Base-by-base conservation (phyloP, 2,329 filamentous ascomycete species). In the Fusarium sp. region DNA sequence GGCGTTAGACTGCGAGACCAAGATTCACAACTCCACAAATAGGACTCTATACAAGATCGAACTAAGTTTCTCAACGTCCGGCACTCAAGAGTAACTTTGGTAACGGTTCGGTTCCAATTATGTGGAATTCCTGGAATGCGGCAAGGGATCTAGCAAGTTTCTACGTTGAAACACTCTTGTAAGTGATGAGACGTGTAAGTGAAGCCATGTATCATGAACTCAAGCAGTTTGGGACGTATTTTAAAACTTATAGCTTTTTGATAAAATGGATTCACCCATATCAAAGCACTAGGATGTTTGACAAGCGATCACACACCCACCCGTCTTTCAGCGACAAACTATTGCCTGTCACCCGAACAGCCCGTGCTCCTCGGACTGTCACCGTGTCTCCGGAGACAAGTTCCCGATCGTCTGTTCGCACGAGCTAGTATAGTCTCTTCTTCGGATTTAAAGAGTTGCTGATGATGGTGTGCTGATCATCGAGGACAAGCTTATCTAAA, bases 81-180 rank as follows among this genome's bases (percentile, higher is more conserved):
- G 35, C 3, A 50, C n/a, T 47, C 7, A 7, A 38, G 10, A 61
- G 41, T 32, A 36, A 56, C 41, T 47, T 51, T 56, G 5, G 13
- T 1, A 61, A 61, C 57, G 45, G 51, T 6, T 29, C 19, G 36
- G 26, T 49, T 31, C 57, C 50, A 39, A 39, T 26, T 29, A 7
- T 26, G 10, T 15, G 40, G 53, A 35, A 19, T 45, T 19, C 11
- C 26, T 58, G 53, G 46, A 58, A 59, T 58, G 55, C 39, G 53
- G 44, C n/a, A 58, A 25, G 24, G 12, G 34, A 26, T 58, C 55
- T 58, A 58, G 46, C 32, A 25, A 58, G 46, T 6, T 42, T 38
- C 40, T 22, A 40, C 5, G n/a, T 42, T 36, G 49, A 19, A 39
- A 19, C 19, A 7, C 31, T 34, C 7, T n/a, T 42, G 36, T 25